Evolutionary conservation across 495 filamentous ascomycete genomes (phyloP).

Genomic region (Neurospora terricola): DNA sequence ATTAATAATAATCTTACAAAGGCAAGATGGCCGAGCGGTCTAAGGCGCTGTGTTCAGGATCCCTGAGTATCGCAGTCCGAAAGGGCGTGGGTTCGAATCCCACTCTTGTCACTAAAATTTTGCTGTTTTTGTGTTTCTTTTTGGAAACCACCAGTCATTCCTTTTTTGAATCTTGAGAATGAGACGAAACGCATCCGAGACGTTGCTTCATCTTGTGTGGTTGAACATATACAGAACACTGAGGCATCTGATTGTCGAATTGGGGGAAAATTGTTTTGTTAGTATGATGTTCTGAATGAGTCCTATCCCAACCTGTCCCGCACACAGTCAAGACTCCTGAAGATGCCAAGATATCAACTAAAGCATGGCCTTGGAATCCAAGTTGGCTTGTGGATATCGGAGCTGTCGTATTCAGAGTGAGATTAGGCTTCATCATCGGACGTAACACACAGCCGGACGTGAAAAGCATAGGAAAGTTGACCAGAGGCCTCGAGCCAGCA

Average conservation of each 20-base stretch:
- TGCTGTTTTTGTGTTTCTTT: not conserved
- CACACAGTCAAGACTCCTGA: too few relatives aligned
- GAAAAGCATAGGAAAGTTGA: not conserved
- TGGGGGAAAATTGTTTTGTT: too few relatives aligned
- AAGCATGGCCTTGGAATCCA: too few relatives aligned
- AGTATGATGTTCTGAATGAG: too few relatives aligned
- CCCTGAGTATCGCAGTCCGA: constrained; percentile 10
- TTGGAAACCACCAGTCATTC: not conserved
- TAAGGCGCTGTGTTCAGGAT: not conserved
- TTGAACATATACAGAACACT: not conserved
- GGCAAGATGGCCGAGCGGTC: not conserved
- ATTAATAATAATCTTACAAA: not conserved
- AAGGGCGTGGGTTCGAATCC: constrained; percentile 30
- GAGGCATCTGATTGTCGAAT: not conserved
- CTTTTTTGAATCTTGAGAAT: not conserved
- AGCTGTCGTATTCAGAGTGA: too few relatives aligned
- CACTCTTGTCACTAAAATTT: constrained; percentile 18
- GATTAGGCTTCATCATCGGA: too few relatives aligned
- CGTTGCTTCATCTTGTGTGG: not conserved
- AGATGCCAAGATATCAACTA: too few relatives aligned
- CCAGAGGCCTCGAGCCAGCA: not conserved
- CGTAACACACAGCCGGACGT: too few relatives aligned
- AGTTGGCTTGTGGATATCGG: too few relatives aligned
- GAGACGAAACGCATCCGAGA: not conserved
- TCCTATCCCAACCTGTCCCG: too few relatives aligned